These are phyloP conservation scores for Wickerhamomyces chambardii DNA, from an alignment of 805 yeast species.

Conservation along the genomic window DNA sequence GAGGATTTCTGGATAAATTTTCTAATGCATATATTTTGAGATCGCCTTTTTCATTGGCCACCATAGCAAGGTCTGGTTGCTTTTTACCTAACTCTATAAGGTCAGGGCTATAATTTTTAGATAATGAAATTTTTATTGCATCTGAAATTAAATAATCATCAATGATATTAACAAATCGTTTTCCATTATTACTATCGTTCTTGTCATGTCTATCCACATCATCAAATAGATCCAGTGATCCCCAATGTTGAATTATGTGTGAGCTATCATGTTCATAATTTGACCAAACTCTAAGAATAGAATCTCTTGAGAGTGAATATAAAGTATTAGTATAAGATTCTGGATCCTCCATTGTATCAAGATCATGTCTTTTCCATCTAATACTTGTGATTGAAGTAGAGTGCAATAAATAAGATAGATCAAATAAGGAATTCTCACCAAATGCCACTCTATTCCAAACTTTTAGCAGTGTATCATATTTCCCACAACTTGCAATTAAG, in stretches of 20 bases:
- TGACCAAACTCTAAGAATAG: constrained; percentile 59
- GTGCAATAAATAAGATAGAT: constrained; percentile 60
- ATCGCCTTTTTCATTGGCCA: constrained; percentile 29
- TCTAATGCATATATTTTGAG: constrained; percentile 36
- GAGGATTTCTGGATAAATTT: constrained; percentile 46
- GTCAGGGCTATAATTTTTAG: constrained; percentile 12
- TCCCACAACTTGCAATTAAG: constrained; percentile 55
- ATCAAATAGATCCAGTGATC: constrained; percentile 26
- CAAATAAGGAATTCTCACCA: constrained; percentile 57
- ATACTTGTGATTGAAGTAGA: constrained; percentile 45
- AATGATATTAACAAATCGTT: constrained; percentile 26
- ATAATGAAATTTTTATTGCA: constrained; percentile 10
- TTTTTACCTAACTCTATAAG: constrained; percentile 14
- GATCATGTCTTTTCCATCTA: constrained; percentile 43
- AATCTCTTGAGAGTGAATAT: constrained; percentile 57
- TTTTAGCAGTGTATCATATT: constrained; percentile 59
- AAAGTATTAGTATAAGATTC: constrained; percentile 39
- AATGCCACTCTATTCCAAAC: constrained; percentile 72
- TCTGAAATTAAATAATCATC: constrained; percentile 28
- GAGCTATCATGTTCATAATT: constrained; percentile 53
- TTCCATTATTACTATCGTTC: constrained; percentile 2
- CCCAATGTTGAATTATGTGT: constrained; percentile 49
- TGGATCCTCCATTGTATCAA: constrained; percentile 11
- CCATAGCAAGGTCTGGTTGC: constrained; percentile 33
- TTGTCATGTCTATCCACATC: constrained; percentile 1